Base-by-base conservation (phyloP, 1,139 yeast species). In the Yarrowia galli region DNA sequence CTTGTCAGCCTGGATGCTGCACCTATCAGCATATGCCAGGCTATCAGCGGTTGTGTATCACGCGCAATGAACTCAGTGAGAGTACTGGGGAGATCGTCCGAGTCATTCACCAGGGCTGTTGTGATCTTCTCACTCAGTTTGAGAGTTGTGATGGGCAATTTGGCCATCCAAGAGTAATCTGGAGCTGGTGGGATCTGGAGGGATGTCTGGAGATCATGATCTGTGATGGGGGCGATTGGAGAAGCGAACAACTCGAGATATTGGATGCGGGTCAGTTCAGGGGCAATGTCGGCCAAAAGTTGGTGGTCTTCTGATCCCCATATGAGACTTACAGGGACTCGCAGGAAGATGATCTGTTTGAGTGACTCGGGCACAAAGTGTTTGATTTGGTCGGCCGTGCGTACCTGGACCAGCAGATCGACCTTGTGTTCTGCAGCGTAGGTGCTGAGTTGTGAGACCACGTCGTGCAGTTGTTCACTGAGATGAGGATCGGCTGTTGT, bases 231-330 rank as follows among this genome's bases (percentile, higher is more conserved):
- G 15, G 28, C 36, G 12, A 43, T 42, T 2, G 51, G 64, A 13
- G 64, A 58, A 20, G 51, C 64, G 16, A 28, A 58, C 20, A 58
- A 20, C 8, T 58, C 51, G 28, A 58, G 64, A 12, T 32, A 58
- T 16, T 43, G 20, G 7, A 58, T 8, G 12, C 51, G 28, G 6
- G 42, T 28, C 10, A 58, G 42, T 2, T 4, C 2, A 18, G 64
- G 42, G 18, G 51, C 40, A 7, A 58, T 20, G 4, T 58, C 51
- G 2, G 40, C 42, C 7, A 58, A 32, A 2, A 43, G 16, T 7
- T 4, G 10, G 9, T 58, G 64, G n/a, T 58, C 64, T 32, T 58
- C 64, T 13, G 64, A 58, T 2, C 64, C 51, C 64, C 64, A 58
- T 3, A 58, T 32, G 28, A 58, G 51, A 28, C 51, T 43, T 8